These are phyloP conservation scores for Hymenochaete sp. DNA, from an alignment of 1,284 basidiomycete species.

Conservation along the genomic window DNA sequence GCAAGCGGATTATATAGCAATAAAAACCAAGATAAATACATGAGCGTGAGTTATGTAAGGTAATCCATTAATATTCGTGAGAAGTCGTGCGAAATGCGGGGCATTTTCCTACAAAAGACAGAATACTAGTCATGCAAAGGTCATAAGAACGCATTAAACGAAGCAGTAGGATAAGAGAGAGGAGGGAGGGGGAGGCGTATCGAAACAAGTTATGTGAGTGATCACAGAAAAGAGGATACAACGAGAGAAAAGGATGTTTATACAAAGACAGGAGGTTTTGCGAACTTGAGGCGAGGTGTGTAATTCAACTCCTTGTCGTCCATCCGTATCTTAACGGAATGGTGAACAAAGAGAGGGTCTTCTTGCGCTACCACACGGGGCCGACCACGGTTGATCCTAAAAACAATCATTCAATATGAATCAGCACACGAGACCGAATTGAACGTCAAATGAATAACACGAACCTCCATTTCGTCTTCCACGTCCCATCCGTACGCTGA, in stretches of 20 bases:
- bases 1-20: too few species aligned
- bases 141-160: too few species aligned
- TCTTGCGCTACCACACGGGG: constrained; percentile 8
- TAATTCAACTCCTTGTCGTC: constrained; percentile 14
- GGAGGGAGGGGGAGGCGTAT: too few species aligned
- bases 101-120: too few species aligned
- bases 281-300: constrained; percentile 11
- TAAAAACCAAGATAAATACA: too few species aligned
- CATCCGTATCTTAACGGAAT: constrained; percentile 17
- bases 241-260: constrained; percentile 1
- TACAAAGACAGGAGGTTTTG: constrained; percentile 10
- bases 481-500: constrained; percentile 13
- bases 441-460: not conserved
- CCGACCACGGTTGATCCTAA: constrained; percentile 9
- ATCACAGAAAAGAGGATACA: too few species aligned
- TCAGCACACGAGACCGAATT: not conserved
- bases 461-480: constrained; percentile 15
- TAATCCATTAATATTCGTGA: too few species aligned
- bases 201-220: too few species aligned
- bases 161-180: too few species aligned
- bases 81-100: too few species aligned
- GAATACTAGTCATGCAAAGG: too few species aligned
- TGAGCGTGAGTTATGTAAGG: too few species aligned
- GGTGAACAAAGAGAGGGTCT: constrained; percentile 12
- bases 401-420: not conserved